Percentiles rank a stretch among this genome's conserved stretches.
phyloP scores from a whole-genome alignment of 2,329 filamentous ascomycete species.

The Aspergillus proliferans region DNA sequence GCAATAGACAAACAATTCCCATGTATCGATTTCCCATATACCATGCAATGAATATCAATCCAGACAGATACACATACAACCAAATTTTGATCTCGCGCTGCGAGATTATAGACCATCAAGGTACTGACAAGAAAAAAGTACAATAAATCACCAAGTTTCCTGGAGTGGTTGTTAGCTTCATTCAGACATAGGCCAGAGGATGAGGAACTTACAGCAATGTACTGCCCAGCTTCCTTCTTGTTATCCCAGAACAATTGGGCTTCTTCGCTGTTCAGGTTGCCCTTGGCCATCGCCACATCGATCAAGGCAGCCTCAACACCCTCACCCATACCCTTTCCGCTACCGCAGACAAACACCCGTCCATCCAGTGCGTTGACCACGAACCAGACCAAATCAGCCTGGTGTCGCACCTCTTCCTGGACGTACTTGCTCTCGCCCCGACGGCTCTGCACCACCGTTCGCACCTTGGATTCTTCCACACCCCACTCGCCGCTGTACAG shows the following conservation, averaged over 20 bases:
- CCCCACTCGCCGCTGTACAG: conserved; percentile 96
- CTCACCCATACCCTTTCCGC: conserved; percentile 94
- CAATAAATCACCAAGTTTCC: too few species aligned
- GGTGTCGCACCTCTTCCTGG: conserved; percentile 85
- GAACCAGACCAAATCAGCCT: conserved; percentile 97
- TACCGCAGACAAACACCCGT: conserved; percentile 92
- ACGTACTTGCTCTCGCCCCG: conserved; percentile 81
- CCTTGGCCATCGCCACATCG: conserved; percentile 88
- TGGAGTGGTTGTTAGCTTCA: too few species aligned
- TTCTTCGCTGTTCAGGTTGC: conserved; percentile 73
- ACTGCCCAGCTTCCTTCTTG: conserved; percentile 90
- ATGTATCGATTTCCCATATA: too few species aligned
- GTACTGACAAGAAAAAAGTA: too few species aligned
- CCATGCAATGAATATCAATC: too few species aligned
- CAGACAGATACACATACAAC: too few species aligned
- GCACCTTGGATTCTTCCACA: conserved; percentile 80
- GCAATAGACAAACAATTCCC: too few species aligned
- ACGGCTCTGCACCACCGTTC: conserved; percentile 71
- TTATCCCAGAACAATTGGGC: conserved; percentile 82
- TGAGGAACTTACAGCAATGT: conserved; percentile 63
- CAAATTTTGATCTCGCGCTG: too few species aligned
- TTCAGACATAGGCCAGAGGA: too few species aligned
- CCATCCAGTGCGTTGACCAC: conserved; percentile 96
- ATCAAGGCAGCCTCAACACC: conserved; percentile 83
- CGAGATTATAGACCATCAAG: too few species aligned